These are phyloP conservation scores for Paecilomyces dactylethromorphus DNA, from an alignment of 2,329 filamentous ascomycete species.

Conservation along the genomic window DNA sequence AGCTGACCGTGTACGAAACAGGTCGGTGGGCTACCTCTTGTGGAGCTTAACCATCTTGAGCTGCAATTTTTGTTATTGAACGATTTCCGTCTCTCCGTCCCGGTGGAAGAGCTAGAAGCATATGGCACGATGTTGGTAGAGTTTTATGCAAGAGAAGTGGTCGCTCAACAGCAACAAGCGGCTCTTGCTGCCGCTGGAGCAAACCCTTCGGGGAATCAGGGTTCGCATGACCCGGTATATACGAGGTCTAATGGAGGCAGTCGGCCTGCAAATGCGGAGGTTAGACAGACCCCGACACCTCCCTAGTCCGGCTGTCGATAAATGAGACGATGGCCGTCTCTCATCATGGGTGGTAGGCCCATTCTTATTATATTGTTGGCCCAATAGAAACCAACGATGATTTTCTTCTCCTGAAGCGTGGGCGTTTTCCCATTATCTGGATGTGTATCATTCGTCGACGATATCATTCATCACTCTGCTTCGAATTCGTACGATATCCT, in stretches of 20 bases:
- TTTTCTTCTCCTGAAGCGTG: not conserved
- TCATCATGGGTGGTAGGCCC: not conserved
- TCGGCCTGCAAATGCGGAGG: slow-evolving; percentile 12
- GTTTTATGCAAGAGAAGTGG: slow-evolving; percentile 89
- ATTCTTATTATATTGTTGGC: not conserved
- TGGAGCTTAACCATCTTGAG: slow-evolving; percentile 92
- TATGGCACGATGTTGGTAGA: slow-evolving; percentile 98
- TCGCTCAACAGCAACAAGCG: slow-evolving; percentile 50
- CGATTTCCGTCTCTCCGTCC: slow-evolving; percentile 88
- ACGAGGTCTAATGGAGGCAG: slow-evolving; percentile 24
- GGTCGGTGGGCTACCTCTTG: slow-evolving; percentile 88
- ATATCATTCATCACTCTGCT: not conserved
- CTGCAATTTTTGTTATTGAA: slow-evolving; percentile 93
- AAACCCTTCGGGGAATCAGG: slow-evolving; percentile 7
- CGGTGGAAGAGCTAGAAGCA: slow-evolving; percentile 90
- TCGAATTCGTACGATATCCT: not conserved
- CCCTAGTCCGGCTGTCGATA: slow-evolving; percentile 7
- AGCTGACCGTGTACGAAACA: slow-evolving; percentile 33
- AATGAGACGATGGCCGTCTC: not conserved
- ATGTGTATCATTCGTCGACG: not conserved
- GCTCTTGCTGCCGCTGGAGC: slow-evolving; percentile 13
- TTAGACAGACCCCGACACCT: slow-evolving; percentile 29
- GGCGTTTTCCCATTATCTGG: not conserved
- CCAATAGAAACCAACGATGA: not conserved
- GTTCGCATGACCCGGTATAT: slow-evolving; percentile 24